These are phyloP conservation scores for Phlyctochytrium arcticum DNA, from an alignment of 192 early-diverging fungal species.

Conservation along the genomic window DNA sequence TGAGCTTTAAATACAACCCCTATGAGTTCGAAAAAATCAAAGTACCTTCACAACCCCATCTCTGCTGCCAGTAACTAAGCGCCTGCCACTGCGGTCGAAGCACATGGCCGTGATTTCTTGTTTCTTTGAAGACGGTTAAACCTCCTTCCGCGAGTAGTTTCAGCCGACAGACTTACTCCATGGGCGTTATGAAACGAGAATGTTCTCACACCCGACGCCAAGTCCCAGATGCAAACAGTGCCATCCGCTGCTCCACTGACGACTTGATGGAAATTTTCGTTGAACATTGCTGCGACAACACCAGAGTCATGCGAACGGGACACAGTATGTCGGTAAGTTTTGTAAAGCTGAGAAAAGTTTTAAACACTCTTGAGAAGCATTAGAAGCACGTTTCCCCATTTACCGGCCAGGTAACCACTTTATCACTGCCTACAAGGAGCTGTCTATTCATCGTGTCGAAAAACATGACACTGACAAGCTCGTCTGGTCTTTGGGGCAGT, in stretches of 20 bases:
- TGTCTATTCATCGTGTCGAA: constrained; percentile 50
- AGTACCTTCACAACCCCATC: constrained; percentile 53
- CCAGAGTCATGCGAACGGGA: constrained; percentile 46
- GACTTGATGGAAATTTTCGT: constrained; percentile 60
- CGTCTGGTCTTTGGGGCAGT: constrained; percentile 53
- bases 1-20: no score
- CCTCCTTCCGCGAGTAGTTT: background rate
- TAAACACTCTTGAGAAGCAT: background rate
- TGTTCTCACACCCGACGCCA: constrained; percentile 48
- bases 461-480: constrained; percentile 51
- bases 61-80: constrained; percentile 57
- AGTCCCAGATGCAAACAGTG: constrained; percentile 55
- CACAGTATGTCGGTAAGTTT: constrained; percentile 35
- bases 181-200: constrained; percentile 62
- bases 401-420: constrained; percentile 52
- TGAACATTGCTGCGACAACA: constrained; percentile 56
- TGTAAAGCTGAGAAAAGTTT: constrained; percentile 33
- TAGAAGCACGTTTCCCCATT: background rate
- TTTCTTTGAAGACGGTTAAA: constrained; percentile 27
- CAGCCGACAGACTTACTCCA: constrained; percentile 31
- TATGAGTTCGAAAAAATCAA: no score
- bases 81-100: constrained; percentile 52
- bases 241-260: constrained; percentile 50
- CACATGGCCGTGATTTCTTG: constrained; percentile 62
- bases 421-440: constrained; percentile 52